These are phyloP conservation scores for Nemania diffusa DNA, from an alignment of 2,329 filamentous ascomycete species.

Conservation along the genomic window DNA sequence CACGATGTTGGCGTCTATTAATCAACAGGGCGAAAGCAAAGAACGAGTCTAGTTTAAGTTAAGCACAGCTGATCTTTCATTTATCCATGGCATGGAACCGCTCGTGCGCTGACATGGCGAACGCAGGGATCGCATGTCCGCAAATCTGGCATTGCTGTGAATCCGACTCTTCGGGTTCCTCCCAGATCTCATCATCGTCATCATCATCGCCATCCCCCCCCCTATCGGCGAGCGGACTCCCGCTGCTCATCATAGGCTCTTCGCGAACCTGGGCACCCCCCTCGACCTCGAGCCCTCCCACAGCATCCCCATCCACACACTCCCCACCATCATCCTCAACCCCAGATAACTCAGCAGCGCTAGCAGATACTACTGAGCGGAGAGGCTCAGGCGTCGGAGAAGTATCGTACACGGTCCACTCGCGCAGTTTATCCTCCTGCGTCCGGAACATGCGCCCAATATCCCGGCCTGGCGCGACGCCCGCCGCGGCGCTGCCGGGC, in stretches of 20 bases:
- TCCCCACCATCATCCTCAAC: background rate
- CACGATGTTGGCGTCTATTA: slow-evolving; percentile 9
- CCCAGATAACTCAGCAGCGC: background rate
- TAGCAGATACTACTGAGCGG: background rate
- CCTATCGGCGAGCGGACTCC: slow-evolving; percentile 18
- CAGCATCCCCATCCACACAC: background rate
- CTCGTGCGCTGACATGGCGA: slow-evolving; percentile 68
- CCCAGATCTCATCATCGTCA: slow-evolving; percentile 33
- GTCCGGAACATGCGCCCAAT: slow-evolving; percentile 84
- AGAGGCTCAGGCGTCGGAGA: slow-evolving; percentile 26
- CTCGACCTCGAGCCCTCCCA: background rate
- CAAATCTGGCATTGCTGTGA: slow-evolving; percentile 60
- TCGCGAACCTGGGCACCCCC: background rate
- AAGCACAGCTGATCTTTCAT: slow-evolving; percentile 30
- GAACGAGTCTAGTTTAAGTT: background rate
- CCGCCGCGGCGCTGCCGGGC: slow-evolving; percentile 55
- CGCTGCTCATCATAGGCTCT: slow-evolving; percentile 1
- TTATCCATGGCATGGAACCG: slow-evolving; percentile 59
- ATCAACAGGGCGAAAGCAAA: background rate
- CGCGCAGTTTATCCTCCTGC: slow-evolving; percentile 75
- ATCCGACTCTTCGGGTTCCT: slow-evolving; percentile 48
- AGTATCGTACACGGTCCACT: slow-evolving; percentile 69
- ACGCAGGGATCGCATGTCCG: slow-evolving; percentile 63
- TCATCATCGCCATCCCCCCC: slow-evolving; percentile 31
- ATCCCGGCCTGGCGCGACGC: slow-evolving; percentile 72